Conservation (phyloP, 805 yeast species). For the Saccharomycopsis fodiens region DNA sequence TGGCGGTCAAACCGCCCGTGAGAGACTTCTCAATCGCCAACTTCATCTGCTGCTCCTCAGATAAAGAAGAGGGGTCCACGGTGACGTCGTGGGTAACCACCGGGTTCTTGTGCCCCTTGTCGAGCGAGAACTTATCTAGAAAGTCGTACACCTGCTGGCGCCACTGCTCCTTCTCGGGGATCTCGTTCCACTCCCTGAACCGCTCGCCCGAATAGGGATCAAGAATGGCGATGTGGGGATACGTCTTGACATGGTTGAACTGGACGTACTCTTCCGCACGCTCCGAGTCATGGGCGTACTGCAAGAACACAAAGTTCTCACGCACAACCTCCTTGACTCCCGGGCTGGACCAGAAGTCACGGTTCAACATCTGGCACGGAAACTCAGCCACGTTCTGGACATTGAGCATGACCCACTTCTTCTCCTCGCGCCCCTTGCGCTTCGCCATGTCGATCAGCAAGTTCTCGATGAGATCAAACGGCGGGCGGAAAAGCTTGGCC, state of each 20-base stretch:
- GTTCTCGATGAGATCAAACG: constrained; percentile 77
- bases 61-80: constrained; percentile 54
- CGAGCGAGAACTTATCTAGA: constrained; percentile 54
- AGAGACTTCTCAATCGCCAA: constrained; percentile 66
- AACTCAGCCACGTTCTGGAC: constrained; percentile 83
- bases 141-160: constrained; percentile 64
- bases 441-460: constrained; percentile 69
- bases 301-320: constrained; percentile 73
- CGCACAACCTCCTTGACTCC: constrained; percentile 57
- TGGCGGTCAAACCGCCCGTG: constrained; percentile 25
- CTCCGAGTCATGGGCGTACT: constrained; percentile 71
- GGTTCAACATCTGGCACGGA: constrained; percentile 79
- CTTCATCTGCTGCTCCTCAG: constrained; percentile 81
- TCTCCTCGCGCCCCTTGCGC: constrained; percentile 47
- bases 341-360: constrained; percentile 84
- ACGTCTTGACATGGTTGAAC: constrained; percentile 35
- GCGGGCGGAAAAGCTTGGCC: constrained; percentile 84
- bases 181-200: constrained; percentile 62
- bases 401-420: constrained; percentile 82
- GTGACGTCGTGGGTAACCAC: constrained; percentile 47
- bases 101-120: constrained; percentile 36
- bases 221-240: constrained; percentile 84
- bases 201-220: constrained; percentile 97
- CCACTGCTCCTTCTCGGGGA: constrained; percentile 56
- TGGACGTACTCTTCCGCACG: constrained; percentile 65